Conservation (phyloP, 164 flowering plant genomes). For the Santalum album region DNA sequence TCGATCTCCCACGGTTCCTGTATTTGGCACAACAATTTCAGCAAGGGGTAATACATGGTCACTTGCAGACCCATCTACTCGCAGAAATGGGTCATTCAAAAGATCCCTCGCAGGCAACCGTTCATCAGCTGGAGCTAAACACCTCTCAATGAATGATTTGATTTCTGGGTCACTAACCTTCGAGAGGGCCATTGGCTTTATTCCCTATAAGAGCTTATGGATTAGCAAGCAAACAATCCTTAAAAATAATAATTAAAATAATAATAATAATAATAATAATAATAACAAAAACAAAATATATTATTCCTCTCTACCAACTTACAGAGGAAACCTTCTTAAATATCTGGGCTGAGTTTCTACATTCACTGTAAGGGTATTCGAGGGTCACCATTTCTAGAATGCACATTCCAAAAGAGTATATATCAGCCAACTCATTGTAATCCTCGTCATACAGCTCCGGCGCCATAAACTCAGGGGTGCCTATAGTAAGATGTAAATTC, state of each 20-base stretch:
- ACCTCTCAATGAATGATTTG: background rate
- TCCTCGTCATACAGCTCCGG: slow-evolving; percentile 53
- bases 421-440: slow-evolving; percentile 42
- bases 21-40: background rate
- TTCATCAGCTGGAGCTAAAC: background rate
- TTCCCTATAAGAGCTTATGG: background rate
- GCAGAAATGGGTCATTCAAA: background rate
- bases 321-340: slow-evolving; percentile 45
- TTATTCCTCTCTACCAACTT: slow-evolving; percentile 12
- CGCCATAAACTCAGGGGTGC: slow-evolving; percentile 58
- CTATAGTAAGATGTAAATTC: slow-evolving; percentile 11
- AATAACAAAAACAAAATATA: background rate
- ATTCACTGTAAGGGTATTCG: slow-evolving; percentile 48
- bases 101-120: background rate
- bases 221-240: background rate
- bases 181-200: background rate
- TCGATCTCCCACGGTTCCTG: slow-evolving; percentile 1
- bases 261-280: background rate
- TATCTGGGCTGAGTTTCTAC: slow-evolving; percentile 45
- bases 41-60: background rate
- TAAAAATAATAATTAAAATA: no score
- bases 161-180: slow-evolving; percentile 1
- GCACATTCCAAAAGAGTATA: slow-evolving; percentile 58
- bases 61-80: background rate
- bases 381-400: slow-evolving; percentile 42